phyloP scores from a whole-genome alignment of 2,329 filamentous ascomycete genomes.

The Aurifilum marmelostoma region DNA sequence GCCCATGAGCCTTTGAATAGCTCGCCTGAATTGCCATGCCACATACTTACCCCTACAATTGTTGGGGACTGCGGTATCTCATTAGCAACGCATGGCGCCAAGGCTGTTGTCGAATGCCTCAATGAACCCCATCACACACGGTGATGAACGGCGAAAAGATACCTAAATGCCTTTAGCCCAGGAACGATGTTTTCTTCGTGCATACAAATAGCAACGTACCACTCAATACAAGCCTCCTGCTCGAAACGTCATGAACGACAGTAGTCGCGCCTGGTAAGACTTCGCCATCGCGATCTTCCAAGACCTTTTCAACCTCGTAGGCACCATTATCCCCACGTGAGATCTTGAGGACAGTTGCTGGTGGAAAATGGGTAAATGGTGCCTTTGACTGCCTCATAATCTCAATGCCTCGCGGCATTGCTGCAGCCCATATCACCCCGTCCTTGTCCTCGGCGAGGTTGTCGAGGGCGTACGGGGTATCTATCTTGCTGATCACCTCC shows the following conservation, averaged over 20 bases:
- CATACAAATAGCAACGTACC: not conserved
- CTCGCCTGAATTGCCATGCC: no score
- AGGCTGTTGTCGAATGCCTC: not conserved
- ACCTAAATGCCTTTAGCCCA: not conserved
- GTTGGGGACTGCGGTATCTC: not conserved
- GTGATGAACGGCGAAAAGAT: constrained; percentile 18
- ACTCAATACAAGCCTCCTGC: constrained; percentile 6
- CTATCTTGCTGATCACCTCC: constrained; percentile 4
- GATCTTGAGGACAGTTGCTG: constrained; percentile 17
- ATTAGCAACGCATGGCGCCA: not conserved
- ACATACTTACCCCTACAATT: no score
- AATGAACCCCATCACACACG: constrained; percentile 7
- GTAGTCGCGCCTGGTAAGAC: constrained; percentile 15
- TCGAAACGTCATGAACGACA: constrained; percentile 18
- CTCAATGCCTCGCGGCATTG: constrained; percentile 13
- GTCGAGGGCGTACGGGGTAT: constrained; percentile 9
- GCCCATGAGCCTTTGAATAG: no score
- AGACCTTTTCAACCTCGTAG: constrained; percentile 1
- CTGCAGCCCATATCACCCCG: constrained; percentile 12
- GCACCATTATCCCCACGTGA: not conserved
- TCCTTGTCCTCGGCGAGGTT: constrained; percentile 20
- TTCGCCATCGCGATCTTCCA: constrained; percentile 13
- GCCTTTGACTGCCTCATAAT: constrained; percentile 2
- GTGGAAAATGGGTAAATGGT: not conserved
- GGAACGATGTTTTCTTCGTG: not conserved